Base-by-base conservation (phyloP, 1,284 basidiomycete genomes). In the Tylopilus sp. region DNA sequence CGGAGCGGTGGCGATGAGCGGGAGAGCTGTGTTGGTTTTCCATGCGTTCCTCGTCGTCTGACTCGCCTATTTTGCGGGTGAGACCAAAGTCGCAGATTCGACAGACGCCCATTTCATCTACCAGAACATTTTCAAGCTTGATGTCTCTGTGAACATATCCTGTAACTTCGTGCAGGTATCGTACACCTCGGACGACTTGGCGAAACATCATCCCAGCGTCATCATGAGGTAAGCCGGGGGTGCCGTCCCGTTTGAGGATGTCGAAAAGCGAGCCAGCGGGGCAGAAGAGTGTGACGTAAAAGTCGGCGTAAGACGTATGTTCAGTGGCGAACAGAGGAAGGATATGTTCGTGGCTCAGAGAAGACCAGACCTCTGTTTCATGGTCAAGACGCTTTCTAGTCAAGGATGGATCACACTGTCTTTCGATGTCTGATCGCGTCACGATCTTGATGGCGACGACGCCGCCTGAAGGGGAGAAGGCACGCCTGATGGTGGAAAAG, bases 81-180 rank as follows among this genome's bases (percentile, higher is more conserved):
- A 94, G 78, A 44, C 92, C 92, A 69, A 95, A 95, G 69, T 95
- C 92, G 39, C 77, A 75, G 33, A 95, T 87, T 63, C 82, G 81
- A 71, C 88, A 89, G 30, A 82, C 76, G 44, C 90, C 91, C 67
- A 80, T 79, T 60, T 89, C 84, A 67, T 95, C 92, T 49, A 94
- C 84, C 44, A 99, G 79, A 41, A 98, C 85, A 71, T 99, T 99
- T 73, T 98, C 96, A 49, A 97, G 81, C 72, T 99, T 99, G 68
- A 99, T 76, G 71, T 99, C 94, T 56, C 92, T 82, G 71, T 97
- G 94, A 46, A 94, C 84, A 56, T 89, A 79, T 15, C 78, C 72
- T 21, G 83, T 86, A 41, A 81, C 78, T 54, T 87, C 82, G 68
- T 98, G 95, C 59, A 99, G 71, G 66, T 93, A 95, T 48, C 82